Evolutionary conservation across 768 basidiomycete species (phyloP), one percentile per base, ranked within the genome.

Genomic region (Tricholoma flavovirens): DNA sequence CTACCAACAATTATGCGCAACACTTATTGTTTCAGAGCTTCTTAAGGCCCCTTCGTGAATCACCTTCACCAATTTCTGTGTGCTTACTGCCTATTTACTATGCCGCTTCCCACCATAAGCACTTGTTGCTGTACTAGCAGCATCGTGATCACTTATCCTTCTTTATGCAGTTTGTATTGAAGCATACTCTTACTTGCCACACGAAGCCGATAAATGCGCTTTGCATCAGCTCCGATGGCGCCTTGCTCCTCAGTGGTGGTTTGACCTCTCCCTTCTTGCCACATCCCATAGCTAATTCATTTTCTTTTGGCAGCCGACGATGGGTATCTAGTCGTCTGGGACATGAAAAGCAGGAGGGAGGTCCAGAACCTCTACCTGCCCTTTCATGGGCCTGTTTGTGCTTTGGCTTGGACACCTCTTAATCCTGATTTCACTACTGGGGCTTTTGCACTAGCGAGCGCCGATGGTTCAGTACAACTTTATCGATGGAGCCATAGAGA

Each of bases 171-270:
- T 26, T 48, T 15, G 14, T 24, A 24, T 48, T 48, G 29, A 48
- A 51, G 35, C 32, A 51, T 21, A 51, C 32, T 24, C 35, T 51
- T 22, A 35, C 24, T 38, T 7, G 35, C 32, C 50, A 51, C 32
- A 51, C 29, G 50, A 51, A 51, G 21, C 30, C 30, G 4, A 51
- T 51, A 17, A 51, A 51, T 51, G 29, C 14, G 5, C 30, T 51
- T 33, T 21, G 21, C 29, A 51, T 51, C 35, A 51, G 50, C 17
- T 24, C 29, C 6, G 50, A 51, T 51, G 26, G 50, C 26, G 14
- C 50, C 32, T 22, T 51, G 6, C 50, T 51, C 30, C 50, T 51
- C 50, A 51, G 50, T 21, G 30, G 50, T 30, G 50, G 50, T 51
- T 15, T 12, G 17, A 24, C 24, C 14, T 48, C 46, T 48, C n/a